phyloP scores from a whole-genome alignment of 2,329 filamentous ascomycete species.

The Fusarium papillatum region DNA sequence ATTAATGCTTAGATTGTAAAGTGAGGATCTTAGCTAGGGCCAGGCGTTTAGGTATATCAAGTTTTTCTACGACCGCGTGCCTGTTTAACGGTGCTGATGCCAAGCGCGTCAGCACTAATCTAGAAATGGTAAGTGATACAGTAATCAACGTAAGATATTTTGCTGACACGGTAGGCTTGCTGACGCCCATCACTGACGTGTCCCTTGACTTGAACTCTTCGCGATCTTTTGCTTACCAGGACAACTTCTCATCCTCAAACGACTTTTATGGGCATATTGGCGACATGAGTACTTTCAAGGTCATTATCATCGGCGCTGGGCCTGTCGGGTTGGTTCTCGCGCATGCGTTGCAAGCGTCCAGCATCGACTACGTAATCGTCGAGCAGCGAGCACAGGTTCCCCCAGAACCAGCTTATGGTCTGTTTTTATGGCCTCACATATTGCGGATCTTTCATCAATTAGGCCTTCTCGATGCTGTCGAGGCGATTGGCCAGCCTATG shows the following conservation, averaged over 20 bases:
- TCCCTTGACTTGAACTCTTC: neutral
- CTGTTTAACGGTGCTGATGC: no score
- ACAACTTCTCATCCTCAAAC: neutral
- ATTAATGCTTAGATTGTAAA: no score
- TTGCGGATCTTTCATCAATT: slow-evolving; percentile 23
- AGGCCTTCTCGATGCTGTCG: slow-evolving; percentile 1
- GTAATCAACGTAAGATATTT: no score
- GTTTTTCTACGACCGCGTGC: no score
- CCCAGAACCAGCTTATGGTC: slow-evolving; percentile 22
- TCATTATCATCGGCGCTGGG: slow-evolving; percentile 24
- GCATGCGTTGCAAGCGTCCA: slow-evolving; percentile 13
- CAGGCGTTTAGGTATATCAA: no score
- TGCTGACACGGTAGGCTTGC: neutral
- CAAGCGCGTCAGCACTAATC: no score
- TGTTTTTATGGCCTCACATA: slow-evolving; percentile 28
- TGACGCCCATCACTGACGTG: neutral
- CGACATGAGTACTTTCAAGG: slow-evolving; percentile 21
- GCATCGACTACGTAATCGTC: slow-evolving; percentile 21
- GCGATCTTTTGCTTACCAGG: neutral
- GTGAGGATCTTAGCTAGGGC: no score
- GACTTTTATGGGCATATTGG: neutral
- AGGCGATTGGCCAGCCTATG: slow-evolving; percentile 19
- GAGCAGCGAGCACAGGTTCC: slow-evolving; percentile 24
- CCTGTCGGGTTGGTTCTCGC: slow-evolving; percentile 21
- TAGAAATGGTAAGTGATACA: no score